Evolutionary conservation across 1,284 basidiomycete genomes (phyloP).

Genomic region (Sphaerobolus stellatus): DNA sequence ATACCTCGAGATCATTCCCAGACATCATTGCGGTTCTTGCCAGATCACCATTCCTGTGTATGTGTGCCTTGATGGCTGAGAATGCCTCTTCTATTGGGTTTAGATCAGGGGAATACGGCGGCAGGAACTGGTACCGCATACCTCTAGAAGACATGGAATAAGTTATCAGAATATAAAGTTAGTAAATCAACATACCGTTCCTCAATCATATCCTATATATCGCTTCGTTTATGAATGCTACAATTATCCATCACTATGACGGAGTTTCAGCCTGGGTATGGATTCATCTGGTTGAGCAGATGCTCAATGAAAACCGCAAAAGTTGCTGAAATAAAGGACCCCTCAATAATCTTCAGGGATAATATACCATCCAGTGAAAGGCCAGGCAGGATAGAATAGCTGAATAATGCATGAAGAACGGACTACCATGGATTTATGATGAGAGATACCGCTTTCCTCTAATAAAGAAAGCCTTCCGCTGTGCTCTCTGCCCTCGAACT

Average conservation of each 20-base stretch:
- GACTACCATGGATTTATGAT: slow-evolving; percentile 12
- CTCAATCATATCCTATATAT: slow-evolving; percentile 25
- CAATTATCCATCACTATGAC: slow-evolving; percentile 38
- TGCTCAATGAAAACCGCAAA: slow-evolving; percentile 31
- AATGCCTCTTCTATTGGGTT: slow-evolving; percentile 21
- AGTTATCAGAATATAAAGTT: not conserved
- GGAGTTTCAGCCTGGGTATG: slow-evolving; percentile 25
- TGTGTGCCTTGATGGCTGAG: slow-evolving; percentile 24
- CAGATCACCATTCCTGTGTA: slow-evolving; percentile 12
- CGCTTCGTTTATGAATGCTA: slow-evolving; percentile 27
- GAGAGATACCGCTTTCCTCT: slow-evolving; percentile 23
- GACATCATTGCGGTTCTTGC: not conserved
- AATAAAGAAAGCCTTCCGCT: slow-evolving; percentile 23
- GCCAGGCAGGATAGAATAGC: slow-evolving; percentile 37
- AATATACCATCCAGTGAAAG: slow-evolving; percentile 30
- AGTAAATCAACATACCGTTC: not conserved
- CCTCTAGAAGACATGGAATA: slow-evolving; percentile 15
- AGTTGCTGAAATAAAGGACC: slow-evolving; percentile 22
- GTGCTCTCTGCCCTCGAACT: slow-evolving; percentile 18
- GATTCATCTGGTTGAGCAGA: slow-evolving; percentile 31
- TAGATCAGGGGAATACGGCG: slow-evolving; percentile 22
- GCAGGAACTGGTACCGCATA: slow-evolving; percentile 16
- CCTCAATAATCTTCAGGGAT: slow-evolving; percentile 23
- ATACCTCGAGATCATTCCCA: not conserved
- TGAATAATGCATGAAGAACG: slow-evolving; percentile 14